Conservation (phyloP, 2,329 filamentous ascomycete genomes). For the Cordyceps militaris region DNA sequence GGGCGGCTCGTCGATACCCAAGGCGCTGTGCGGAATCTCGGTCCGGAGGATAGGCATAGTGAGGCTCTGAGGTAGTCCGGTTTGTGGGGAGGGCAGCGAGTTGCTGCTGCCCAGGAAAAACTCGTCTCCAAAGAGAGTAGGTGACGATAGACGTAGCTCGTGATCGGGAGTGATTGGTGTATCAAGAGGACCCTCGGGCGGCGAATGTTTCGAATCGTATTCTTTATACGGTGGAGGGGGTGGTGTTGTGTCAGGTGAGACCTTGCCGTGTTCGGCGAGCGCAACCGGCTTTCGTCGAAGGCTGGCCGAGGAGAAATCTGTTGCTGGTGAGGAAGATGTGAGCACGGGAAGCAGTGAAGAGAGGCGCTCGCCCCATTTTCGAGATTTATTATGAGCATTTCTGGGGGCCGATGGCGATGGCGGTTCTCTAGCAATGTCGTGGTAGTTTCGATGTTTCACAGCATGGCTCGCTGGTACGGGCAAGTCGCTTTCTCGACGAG, state of each 20-base stretch:
- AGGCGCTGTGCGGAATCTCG: neutral
- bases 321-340: conserved; percentile 24
- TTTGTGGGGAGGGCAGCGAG: neutral
- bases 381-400: conserved; percentile 22
- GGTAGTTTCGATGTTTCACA: neutral
- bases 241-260: conserved; percentile 18
- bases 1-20: conserved; percentile 6
- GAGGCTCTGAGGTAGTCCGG: neutral
- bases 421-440: neutral
- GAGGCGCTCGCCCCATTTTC: conserved; percentile 30
- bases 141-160: conserved; percentile 2
- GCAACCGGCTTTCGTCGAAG: conserved; percentile 22
- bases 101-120: neutral
- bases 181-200: neutral
- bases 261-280: conserved; percentile 15
- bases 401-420: neutral
- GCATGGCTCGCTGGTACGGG: neutral
- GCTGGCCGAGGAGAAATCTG: conserved; percentile 22
- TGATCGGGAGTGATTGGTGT: neutral
- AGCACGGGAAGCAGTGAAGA: conserved; percentile 33
- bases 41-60: conserved; percentile 10
- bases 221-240: conserved; percentile 17
- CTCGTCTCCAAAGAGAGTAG: neutral
- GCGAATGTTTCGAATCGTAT: conserved; percentile 7
- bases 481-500: neutral